A percentile compares a stretch with the other conserved stretches of the same genome.
Conservation (phyloP, 2,329 filamentous ascomycete genomes). For the Pseudocercospora fuligena region DNA sequence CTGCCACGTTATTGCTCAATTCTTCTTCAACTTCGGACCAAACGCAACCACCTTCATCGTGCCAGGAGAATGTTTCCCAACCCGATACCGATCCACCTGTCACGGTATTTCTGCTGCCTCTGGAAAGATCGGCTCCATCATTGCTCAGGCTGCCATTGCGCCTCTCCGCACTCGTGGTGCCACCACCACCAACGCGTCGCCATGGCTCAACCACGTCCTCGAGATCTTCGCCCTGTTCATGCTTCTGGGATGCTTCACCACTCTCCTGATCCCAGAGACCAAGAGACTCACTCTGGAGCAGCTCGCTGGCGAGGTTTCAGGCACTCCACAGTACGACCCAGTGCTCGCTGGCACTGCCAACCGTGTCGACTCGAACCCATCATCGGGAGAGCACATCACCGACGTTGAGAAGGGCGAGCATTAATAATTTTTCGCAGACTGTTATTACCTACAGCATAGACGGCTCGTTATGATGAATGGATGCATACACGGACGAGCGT, state of each 20-base stretch:
- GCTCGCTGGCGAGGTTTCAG: constrained; percentile 68
- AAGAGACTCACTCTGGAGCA: constrained; percentile 71
- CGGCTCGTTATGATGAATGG: constrained; percentile 5
- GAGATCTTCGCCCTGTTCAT: constrained; percentile 82
- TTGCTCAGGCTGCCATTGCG: constrained; percentile 56
- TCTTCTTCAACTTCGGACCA: constrained; percentile 61
- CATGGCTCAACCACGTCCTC: constrained; percentile 75
- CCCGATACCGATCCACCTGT: constrained; percentile 53
- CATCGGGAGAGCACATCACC: not conserved
- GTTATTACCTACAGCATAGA: constrained; percentile 1
- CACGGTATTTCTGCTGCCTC: constrained; percentile 56
- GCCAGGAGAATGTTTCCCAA: constrained; percentile 58
- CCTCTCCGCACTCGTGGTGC: constrained; percentile 60
- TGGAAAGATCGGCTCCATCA: constrained; percentile 56
- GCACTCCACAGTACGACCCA: constrained; percentile 56
- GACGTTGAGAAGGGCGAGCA: not conserved
- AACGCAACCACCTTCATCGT: constrained; percentile 59
- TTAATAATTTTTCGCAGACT: not conserved
- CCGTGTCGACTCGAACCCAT: constrained; percentile 20
- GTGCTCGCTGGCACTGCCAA: constrained; percentile 30
- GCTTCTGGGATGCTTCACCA: constrained; percentile 71
- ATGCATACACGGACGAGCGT: constrained; percentile 7
- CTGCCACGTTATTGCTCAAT: constrained; percentile 54
- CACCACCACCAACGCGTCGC: constrained; percentile 57
- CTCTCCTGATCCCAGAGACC: constrained; percentile 72